phyloP scores from a whole-genome alignment of 495 filamentous ascomycete genomes.

The Chaetomium cochliodes region DNA sequence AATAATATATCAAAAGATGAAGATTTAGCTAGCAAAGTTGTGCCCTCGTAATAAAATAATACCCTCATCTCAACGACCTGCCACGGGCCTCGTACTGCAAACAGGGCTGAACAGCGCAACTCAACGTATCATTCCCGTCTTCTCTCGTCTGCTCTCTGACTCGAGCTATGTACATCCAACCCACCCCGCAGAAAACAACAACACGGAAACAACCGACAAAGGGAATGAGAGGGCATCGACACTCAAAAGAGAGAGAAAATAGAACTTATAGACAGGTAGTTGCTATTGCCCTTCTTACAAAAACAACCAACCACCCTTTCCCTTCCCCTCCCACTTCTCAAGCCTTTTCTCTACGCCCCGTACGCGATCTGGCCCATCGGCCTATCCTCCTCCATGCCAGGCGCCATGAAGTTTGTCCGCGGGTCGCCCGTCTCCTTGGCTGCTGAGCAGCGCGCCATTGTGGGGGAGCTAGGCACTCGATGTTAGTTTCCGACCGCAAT shows the following conservation, averaged over 20 bases:
- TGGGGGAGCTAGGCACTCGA: constrained; percentile 72
- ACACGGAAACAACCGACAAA: neutral
- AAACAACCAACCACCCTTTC: neutral
- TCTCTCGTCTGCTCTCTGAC: neutral
- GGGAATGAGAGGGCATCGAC: neutral
- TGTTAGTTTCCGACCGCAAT: constrained; percentile 7
- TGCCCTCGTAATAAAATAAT: constrained; percentile 3
- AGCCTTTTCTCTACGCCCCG: constrained; percentile 39
- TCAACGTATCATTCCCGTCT: constrained; percentile 16
- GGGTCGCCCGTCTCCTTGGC: constrained; percentile 70
- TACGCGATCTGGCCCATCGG: constrained; percentile 54
- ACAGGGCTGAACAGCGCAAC: neutral
- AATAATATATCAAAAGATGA: neutral
- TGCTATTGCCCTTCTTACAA: constrained; percentile 19
- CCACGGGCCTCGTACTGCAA: too few species aligned
- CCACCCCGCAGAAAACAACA: neutral
- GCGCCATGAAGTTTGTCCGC: constrained; percentile 82
- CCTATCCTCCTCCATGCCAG: constrained; percentile 59
- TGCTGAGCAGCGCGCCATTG: constrained; percentile 93
- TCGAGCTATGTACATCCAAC: constrained; percentile 5
- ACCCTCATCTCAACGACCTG: neutral
- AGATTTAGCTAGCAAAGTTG: neutral
- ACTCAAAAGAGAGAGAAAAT: neutral
- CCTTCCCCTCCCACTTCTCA: constrained; percentile 13
- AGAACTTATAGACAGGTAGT: constrained; percentile 19